These are phyloP conservation scores for Dactylellina haptotyla DNA, from an alignment of 2,329 filamentous ascomycete species.

Conservation along the genomic window DNA sequence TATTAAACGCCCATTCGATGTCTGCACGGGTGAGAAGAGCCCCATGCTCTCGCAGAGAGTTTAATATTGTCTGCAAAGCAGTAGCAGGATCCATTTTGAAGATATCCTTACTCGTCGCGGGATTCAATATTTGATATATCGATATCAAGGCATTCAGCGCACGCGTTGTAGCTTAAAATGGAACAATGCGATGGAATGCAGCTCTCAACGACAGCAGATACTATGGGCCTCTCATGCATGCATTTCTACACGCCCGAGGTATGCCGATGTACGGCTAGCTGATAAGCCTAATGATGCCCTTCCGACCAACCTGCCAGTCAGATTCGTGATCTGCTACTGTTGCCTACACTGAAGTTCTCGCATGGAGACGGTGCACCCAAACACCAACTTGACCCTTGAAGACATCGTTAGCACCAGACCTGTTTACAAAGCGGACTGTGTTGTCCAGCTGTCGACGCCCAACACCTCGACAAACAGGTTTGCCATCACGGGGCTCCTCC, in stretches of 20 bases:
- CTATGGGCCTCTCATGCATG: not conserved
- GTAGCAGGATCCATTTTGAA: conserved; percentile 21
- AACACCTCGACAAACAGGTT: conserved; percentile 11
- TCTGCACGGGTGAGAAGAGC: conserved; percentile 64
- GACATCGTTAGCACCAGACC: not conserved
- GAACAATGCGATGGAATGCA: conserved; percentile 9
- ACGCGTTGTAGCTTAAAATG: conserved; percentile 42
- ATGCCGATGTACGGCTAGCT: no score
- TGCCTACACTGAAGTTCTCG: no score
- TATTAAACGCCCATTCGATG: conserved; percentile 65
- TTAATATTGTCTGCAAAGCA: conserved; percentile 62
- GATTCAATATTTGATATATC: not conserved
- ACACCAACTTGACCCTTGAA: no score
- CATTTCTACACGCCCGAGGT: not conserved
- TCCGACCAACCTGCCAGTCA: no score
- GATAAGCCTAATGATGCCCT: no score
- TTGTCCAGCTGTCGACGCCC: not conserved
- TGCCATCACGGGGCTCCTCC: conserved; percentile 4
- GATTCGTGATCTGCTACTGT: no score
- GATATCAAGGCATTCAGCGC: no score
- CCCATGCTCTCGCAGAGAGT: conserved; percentile 63
- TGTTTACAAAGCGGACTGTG: not conserved
- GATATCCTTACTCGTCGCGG: not conserved
- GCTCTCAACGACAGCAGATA: not conserved
- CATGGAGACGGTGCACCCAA: not conserved